Conservation (phyloP, 169 alveolate genomes). For the Ichthyophthirius multifiliis region DNA sequence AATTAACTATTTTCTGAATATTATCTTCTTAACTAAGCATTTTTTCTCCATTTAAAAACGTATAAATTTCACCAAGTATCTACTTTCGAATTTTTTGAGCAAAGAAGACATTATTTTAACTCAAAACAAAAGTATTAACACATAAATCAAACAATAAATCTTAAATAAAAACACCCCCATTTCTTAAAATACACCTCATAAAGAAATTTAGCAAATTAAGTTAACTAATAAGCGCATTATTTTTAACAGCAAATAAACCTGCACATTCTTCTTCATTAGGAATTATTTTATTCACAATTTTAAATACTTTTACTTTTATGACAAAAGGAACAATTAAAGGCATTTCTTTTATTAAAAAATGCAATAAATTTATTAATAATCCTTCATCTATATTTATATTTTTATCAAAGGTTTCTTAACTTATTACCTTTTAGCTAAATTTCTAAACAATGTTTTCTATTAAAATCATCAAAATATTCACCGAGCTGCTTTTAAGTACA, state of each 20-base stretch:
- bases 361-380: not conserved
- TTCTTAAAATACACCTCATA: not conserved
- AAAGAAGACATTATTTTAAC: not conserved
- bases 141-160: not conserved
- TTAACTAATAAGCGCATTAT: not conserved
- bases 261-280: not conserved
- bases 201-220: not conserved
- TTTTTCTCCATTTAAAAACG: not conserved
- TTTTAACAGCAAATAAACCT: not conserved
- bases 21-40: not conserved
- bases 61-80: not conserved
- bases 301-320: not conserved
- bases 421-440: not conserved
- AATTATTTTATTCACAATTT: not conserved
- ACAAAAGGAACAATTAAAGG: not conserved
- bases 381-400: not conserved
- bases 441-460: too few species aligned
- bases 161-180: not conserved
- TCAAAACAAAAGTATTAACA: not conserved
- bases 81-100: not conserved
- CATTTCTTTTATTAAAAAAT: not conserved
- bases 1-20: not conserved
- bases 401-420: not conserved
- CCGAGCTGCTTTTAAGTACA: too few species aligned
- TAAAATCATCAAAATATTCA: too few species aligned